Evolutionary conservation across 2,329 filamentous ascomycete genomes (phyloP).

Genomic region (Fusarium avenaceum): DNA sequence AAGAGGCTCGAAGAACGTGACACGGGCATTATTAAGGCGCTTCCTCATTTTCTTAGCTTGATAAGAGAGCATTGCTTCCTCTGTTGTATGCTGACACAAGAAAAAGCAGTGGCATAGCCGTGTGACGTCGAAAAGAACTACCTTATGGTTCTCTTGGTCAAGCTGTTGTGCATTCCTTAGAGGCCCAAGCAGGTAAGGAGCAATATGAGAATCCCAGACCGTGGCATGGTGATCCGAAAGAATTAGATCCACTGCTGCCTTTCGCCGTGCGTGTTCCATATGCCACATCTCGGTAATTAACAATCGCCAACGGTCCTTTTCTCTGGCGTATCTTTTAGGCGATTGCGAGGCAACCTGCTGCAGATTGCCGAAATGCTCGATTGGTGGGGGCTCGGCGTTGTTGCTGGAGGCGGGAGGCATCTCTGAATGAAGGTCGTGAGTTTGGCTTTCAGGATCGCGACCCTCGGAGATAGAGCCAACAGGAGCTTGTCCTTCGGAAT

Average conservation of each 20-base stretch:
- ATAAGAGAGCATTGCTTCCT: constrained; percentile 42
- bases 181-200: constrained; percentile 38
- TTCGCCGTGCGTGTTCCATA: constrained; percentile 49
- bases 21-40: constrained; percentile 24
- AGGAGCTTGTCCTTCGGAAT: background rate
- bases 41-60: constrained; percentile 33
- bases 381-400: constrained; percentile 27
- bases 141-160: constrained; percentile 15
- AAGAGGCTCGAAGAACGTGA: constrained; percentile 42
- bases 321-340: constrained; percentile 46
- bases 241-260: constrained; percentile 45
- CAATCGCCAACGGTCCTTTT: constrained; percentile 50
- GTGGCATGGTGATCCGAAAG: constrained; percentile 29
- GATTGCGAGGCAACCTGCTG: constrained; percentile 41
- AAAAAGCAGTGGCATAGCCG: constrained; percentile 52
- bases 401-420: background rate
- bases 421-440: background rate
- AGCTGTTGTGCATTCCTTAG: constrained; percentile 26
- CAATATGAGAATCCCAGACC: constrained; percentile 39
- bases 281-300: constrained; percentile 51
- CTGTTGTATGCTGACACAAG: constrained; percentile 43
- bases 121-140: constrained; percentile 50
- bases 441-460: background rate
- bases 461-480: background rate
- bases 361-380: constrained; percentile 44